phyloP scores from a whole-genome alignment of 345 rosid genomes.

The Balakata baccata region DNA sequence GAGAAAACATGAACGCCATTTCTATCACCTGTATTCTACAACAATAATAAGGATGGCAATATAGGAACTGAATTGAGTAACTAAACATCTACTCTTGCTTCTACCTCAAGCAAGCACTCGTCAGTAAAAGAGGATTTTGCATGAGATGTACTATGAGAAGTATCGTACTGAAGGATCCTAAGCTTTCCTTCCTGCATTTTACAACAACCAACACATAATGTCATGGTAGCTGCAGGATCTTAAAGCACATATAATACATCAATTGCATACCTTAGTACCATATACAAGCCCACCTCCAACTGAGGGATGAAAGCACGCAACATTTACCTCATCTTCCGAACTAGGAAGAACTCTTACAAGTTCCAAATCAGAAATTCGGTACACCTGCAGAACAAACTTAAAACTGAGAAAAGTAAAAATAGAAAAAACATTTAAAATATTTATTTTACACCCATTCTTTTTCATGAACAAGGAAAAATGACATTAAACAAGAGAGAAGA shows the following conservation, averaged over 20 bases:
- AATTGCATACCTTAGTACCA: constrained; percentile 59
- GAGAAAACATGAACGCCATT: background rate
- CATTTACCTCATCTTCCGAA: constrained; percentile 82
- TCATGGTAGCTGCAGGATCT: background rate
- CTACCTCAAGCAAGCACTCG: constrained; percentile 50
- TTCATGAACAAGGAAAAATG: background rate
- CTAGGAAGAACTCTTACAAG: constrained; percentile 85
- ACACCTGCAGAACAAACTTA: constrained; percentile 38
- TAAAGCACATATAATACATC: background rate
- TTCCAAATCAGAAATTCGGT: constrained; percentile 80
- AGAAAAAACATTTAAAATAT: background rate
- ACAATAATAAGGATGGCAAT: background rate
- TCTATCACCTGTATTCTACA: background rate
- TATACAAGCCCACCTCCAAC: constrained; percentile 86
- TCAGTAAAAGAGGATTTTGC: constrained; percentile 38
- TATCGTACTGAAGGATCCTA: constrained; percentile 58
- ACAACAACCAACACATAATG: background rate
- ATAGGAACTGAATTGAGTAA: background rate
- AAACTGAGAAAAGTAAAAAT: constrained; percentile 4
- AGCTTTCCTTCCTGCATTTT: constrained; percentile 75
- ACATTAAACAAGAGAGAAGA: background rate
- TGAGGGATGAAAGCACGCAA: constrained; percentile 81
- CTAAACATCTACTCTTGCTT: background rate
- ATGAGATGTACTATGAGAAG: constrained; percentile 34
- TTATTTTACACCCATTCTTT: background rate